Evolutionary conservation across 345 rosid species (phyloP), one percentile per base, ranked within the genome.

Genomic region (Eutrema yunnanense): DNA sequence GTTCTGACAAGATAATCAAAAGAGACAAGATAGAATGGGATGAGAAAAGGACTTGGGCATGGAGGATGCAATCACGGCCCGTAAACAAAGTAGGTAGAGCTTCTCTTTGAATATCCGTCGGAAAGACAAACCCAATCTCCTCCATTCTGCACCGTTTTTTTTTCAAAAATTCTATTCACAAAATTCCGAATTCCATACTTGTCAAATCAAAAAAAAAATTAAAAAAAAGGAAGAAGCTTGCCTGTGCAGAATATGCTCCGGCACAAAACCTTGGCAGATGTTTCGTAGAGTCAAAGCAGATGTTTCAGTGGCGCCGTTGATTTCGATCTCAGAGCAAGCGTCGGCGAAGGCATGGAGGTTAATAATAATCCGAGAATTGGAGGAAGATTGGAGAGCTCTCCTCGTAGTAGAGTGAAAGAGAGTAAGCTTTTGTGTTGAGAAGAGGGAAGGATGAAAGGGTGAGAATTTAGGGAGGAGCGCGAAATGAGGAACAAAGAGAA

Each of bases 1-100:
- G 8, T 5, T 10, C 48, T 19, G 58, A 27, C 11, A 69, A 8
- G 36, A 64, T 2, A 70, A 64, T 13, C 54, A 64, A 34, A 34
- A 33, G 19, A 76, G 40, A 69, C 9, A 43, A 34, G 36, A 33
- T 2, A 34, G n/a, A 42, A 46, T 2, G 5, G 6, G 59, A 70
- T 59, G 52, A 72, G 74, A 65, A 63, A 77, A 62, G 40, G 72
- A 93, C 98, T 89, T 93, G 97, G 43, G 97, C 92, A 73, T 93
- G 98, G 71, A 93, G 90, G 29, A 93, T 81, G 76, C 92, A 93
- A 55, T 90, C 98, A 49, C 69, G 82, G 37, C 96, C 84, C 0
- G 82, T 81, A 69, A 93, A 86, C 66, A 93, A 81, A 76, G 78
- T 76, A 50, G 97, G 94, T 32, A 93, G 67, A 68, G 90, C 94